Conservation (phyloP, 169 alveolate species). For the Eimeria sp. region DNA sequence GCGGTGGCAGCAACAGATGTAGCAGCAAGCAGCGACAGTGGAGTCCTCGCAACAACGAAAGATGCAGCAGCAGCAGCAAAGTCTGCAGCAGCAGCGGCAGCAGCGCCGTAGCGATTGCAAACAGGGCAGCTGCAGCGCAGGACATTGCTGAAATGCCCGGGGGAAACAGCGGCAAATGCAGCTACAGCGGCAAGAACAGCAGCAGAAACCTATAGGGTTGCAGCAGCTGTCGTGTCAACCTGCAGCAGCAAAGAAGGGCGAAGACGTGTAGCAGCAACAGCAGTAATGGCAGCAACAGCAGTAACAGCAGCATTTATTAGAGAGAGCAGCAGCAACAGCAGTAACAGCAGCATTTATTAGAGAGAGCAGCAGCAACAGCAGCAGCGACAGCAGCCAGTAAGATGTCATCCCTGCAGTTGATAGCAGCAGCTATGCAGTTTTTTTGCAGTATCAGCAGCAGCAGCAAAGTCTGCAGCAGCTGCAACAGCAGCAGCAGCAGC, state of each 20-base stretch:
- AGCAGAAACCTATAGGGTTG: background rate
- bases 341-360: no score
- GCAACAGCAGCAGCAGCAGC: no score
- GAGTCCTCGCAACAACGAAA: no score
- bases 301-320: background rate
- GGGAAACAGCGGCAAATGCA: no score
- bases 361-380: background rate
- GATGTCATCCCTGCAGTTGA: no score
- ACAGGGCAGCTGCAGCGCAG: background rate
- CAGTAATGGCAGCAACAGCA: background rate
- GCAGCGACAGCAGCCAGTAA: no score
- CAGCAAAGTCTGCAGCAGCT: no score
- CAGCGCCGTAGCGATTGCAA: background rate
- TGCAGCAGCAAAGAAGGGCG: background rate
- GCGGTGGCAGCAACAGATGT: no score
- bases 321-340: background rate
- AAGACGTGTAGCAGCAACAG: slow-evolving; percentile 25
- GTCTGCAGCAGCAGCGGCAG: background rate
- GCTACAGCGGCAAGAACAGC: slow-evolving; percentile 1
- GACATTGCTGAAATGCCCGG: no score
- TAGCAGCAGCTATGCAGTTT: no score
- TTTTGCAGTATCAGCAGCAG: no score
- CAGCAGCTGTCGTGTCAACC: slow-evolving; percentile 1
- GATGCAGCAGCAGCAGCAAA: background rate
- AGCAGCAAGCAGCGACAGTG: no score